Evolutionary conservation across 192 early-diverging fungal species (phyloP), one percentile per base, ranked within the genome.

Genomic region (Fimicolochytrium jonesii): DNA sequence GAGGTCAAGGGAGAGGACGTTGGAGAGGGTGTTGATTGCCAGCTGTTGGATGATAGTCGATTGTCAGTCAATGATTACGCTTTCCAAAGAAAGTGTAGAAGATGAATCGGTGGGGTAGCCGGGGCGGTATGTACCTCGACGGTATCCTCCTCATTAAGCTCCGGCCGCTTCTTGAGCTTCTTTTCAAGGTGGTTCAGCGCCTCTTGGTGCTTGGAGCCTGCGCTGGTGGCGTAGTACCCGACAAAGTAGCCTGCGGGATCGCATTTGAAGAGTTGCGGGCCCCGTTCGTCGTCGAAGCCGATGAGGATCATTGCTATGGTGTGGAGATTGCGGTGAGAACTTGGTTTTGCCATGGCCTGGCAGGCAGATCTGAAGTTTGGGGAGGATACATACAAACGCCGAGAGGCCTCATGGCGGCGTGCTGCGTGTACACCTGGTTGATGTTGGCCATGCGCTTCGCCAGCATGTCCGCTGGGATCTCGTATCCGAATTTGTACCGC

Each of bases 351-450:
- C n/a, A 61, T 31, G 10, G 11, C 29, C 25, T 33, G 36, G 13
- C 20, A 50, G 37, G 6, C 57, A 23, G 29, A 23, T 43, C 31
- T 18, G 15, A n/a, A 46, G 30, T 59, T 20, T 25, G 20, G 25
- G n/a, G 11, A 23, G 26, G 18, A 22, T 26, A 88, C 87, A 77
- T 77, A 91, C 89, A 91, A 57, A 96, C 92, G 58, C 94, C 97
- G 32, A 95, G 77, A 35, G 95, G 97, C 68, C 97, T 81, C 93
- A 97, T 98, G 47, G 92, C 93, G 28, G 97, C 97, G 63, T 98
- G 92, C 69, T 99, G 97, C 49, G 97, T 99, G 72, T 96, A 96
- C 53, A 99, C 97, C 78, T 99, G 97, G 69, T 97, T 97, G 70
- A 98, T 88, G 66, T 92, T 95, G 44, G 97, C 97, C 64, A 99